A percentile compares a stretch with the other conserved stretches of the same genome.
Evolutionary conservation across 2,329 filamentous ascomycete genomes (phyloP).

Genomic region (Ciborinia camelliae): DNA sequence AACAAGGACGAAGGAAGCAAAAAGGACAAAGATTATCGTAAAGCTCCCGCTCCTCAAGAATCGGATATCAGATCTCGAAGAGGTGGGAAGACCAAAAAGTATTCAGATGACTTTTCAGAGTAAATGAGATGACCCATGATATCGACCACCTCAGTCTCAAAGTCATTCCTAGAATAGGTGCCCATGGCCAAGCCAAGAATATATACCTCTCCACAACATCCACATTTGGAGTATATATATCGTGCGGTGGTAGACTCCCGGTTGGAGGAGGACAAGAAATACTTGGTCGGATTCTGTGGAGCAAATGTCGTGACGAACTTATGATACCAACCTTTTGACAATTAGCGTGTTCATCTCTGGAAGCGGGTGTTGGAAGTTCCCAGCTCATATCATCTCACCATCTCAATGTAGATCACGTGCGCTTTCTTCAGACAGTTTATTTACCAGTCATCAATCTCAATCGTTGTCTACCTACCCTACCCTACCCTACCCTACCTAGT

Average conservation of each 20-base stretch:
- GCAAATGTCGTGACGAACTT: not conserved
- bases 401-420: not conserved
- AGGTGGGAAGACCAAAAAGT: conserved; percentile 5
- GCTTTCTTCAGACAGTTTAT: not conserved
- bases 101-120: conserved; percentile 4
- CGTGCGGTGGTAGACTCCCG: not conserved
- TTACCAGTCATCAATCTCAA: not conserved
- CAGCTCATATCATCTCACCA: not conserved
- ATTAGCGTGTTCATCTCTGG: not conserved
- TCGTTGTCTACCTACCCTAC: too few species aligned
- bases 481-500: too few species aligned
- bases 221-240: not conserved
- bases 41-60: conserved; percentile 5
- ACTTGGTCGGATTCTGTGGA: not conserved
- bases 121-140: not conserved
- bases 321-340: conserved; percentile 12
- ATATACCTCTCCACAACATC: not conserved
- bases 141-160: too few species aligned
- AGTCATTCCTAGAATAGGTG: not conserved
- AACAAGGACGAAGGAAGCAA: not conserved
- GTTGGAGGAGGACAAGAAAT: not conserved
- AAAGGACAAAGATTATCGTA: conserved; percentile 8
- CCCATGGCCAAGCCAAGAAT: not conserved
- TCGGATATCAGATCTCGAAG: conserved; percentile 7
- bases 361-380: not conserved